Evolutionary conservation across 148 eudicot genomes (phyloP).

Genomic region (Amaranthus cruentus): DNA sequence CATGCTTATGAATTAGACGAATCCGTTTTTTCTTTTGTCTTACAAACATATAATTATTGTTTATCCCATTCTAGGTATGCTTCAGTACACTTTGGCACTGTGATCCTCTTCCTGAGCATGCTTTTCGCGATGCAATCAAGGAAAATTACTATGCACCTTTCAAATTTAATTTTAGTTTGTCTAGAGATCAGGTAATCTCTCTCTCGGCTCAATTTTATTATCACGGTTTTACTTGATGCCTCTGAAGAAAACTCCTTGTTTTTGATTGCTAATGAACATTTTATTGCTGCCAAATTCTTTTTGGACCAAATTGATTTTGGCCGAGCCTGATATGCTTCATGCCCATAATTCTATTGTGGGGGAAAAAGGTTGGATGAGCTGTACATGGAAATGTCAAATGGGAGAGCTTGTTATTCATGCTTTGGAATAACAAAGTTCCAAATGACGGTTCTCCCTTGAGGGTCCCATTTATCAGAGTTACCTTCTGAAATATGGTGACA

Average conservation of each 20-base stretch:
- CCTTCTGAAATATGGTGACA: too few relatives aligned
- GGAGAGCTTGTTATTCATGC: too few relatives aligned
- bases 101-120: slow-evolving; percentile 38
- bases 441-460: too few relatives aligned
- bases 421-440: too few relatives aligned
- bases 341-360: too few relatives aligned
- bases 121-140: slow-evolving; percentile 38
- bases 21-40: background rate
- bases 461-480: too few relatives aligned
- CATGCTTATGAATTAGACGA: background rate
- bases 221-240: background rate
- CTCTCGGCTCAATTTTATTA: background rate
- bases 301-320: too few relatives aligned
- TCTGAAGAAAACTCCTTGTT: background rate
- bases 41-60: background rate
- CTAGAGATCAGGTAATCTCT: slow-evolving; percentile 37
- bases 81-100: slow-evolving; percentile 38
- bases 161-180: slow-evolving; percentile 45
- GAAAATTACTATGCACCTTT: slow-evolving; percentile 39
- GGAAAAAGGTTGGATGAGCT: too few relatives aligned
- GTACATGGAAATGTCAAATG: too few relatives aligned
- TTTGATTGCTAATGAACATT: too few relatives aligned
- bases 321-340: too few relatives aligned
- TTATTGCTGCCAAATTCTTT: too few relatives aligned
- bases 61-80: slow-evolving; percentile 32